Conservation (phyloP, 2,329 filamentous ascomycete genomes). For the Fusarium gaditjirri region DNA sequence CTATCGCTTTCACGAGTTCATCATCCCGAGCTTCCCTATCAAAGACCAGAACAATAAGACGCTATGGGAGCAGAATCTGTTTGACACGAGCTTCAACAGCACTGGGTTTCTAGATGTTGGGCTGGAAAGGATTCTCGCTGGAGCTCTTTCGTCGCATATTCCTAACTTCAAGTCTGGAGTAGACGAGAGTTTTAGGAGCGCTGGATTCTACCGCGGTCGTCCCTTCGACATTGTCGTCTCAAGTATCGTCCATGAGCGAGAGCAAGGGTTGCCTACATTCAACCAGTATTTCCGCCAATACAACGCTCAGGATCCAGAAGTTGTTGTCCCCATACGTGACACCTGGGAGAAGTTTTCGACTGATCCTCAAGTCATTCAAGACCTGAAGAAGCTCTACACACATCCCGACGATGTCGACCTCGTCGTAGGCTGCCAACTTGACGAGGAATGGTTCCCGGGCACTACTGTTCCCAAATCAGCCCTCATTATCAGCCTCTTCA, state of each 20-base stretch:
- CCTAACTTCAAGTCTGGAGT: neutral
- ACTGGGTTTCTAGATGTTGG: accelerated
- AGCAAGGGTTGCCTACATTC: neutral
- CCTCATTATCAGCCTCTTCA: neutral
- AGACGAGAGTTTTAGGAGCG: neutral
- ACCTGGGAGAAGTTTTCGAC: accelerated
- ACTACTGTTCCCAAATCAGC: neutral
- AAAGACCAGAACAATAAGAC: neutral
- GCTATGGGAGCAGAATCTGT: neutral
- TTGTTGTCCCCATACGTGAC: accelerated
- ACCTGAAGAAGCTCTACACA: neutral
- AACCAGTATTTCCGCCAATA: neutral
- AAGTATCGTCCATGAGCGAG: neutral
- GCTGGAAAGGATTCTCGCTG: neutral
- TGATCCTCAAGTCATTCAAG: neutral
- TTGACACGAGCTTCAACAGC: neutral
- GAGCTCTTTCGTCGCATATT: neutral
- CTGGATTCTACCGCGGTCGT: accelerated
- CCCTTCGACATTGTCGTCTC: neutral
- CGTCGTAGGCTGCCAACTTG: neutral
- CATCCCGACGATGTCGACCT: neutral
- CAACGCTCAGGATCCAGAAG: neutral
- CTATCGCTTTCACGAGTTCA: neutral
- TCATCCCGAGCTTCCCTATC: neutral
- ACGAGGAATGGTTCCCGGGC: neutral